Base-by-base conservation (phyloP, 306 rosid species). In the Chamaecrista fasciculata region DNA sequence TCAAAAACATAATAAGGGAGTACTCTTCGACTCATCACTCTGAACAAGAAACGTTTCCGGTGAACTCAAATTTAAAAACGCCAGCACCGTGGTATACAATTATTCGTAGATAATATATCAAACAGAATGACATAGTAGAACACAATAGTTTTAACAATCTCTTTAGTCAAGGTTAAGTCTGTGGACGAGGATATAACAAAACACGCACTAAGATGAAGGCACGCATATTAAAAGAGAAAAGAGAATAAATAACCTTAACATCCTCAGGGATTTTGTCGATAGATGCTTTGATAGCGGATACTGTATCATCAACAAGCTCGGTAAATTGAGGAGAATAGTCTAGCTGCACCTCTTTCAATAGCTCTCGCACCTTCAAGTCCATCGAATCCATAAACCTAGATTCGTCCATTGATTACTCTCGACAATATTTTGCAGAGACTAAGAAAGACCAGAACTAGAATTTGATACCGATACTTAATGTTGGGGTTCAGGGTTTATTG, bases 311-410 rank as follows among this genome's bases (percentile, higher is more conserved):
- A 0, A 90, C 85, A 57, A 79, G 78, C 79, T 85, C 78, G 2
- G 76, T 25, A 31, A 86, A 77, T 3, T 52, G 58, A 28, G 77
- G 73, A 0, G 92, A 74, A 62, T 82, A 33, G 31, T 83, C 74
- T 0, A 82, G 71, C 37, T 69, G 74, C 55, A 86, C 85, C 76
- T 85, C 97, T 71, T 86, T 91, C 80, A 94, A 31, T 33, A 94
- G 82, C 78, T 88, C 97, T 11, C 5, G 57, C 33, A 79, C 65
- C 78, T 85, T 94, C 51, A 87, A 62, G 61, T 89, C 96, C 80
- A 68, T 78, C 14, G 87, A 77, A 39, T 83, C 79, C 68, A 75
- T 60, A 10, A 37, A 11, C 6, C 62, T 11, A 14, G 58, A 61
- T 4, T 64, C 16, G 28, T 62, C 86, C 88, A 77, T 80, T 1